These are phyloP conservation scores for Penicillium crustosum DNA, from an alignment of 2,329 filamentous ascomycete species.

Conservation along the genomic window DNA sequence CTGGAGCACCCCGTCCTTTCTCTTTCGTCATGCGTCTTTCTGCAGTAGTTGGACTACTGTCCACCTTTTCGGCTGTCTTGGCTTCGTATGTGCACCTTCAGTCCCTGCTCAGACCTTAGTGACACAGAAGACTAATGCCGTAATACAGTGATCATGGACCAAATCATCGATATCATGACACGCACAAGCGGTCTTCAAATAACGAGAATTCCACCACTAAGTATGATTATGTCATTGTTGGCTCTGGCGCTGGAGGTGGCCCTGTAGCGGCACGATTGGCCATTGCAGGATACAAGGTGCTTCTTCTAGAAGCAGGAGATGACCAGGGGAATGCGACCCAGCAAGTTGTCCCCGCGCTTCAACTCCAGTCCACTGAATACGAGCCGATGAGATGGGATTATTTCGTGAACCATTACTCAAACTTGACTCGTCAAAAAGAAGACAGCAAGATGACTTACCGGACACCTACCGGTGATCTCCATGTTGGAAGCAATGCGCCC, in stretches of 20 bases:
- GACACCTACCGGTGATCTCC: slow-evolving; percentile 52
- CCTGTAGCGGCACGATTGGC: slow-evolving; percentile 61
- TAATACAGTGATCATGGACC: slow-evolving; percentile 8
- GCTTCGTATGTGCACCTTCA: slow-evolving; percentile 14
- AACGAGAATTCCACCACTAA: slow-evolving; percentile 5
- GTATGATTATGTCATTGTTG: slow-evolving; percentile 65
- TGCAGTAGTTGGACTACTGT: slow-evolving; percentile 12
- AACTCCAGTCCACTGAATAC: slow-evolving; percentile 56
- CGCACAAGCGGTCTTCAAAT: slow-evolving; percentile 8
- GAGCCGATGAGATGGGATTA: slow-evolving; percentile 61
- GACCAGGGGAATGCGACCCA: slow-evolving; percentile 55
- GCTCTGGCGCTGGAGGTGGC: slow-evolving; percentile 60
- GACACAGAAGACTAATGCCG: not conserved
- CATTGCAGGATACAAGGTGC: slow-evolving; percentile 58
- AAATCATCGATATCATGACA: slow-evolving; percentile 8
- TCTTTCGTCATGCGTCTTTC: slow-evolving; percentile 12
- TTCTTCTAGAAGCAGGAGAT: slow-evolving; percentile 62
- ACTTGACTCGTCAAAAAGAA: slow-evolving; percentile 53
- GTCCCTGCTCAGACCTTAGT: too few relatives aligned
- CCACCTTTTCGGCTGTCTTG: slow-evolving; percentile 14
- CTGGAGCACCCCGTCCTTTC: not conserved
- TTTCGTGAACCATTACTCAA: slow-evolving; percentile 62
- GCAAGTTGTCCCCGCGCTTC: slow-evolving; percentile 57
- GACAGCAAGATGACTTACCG: slow-evolving; percentile 62
- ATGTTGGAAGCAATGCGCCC: slow-evolving; percentile 56